Evolutionary conservation across 228 moss, liverwort and hornwort genomes (phyloP), one percentile per base, ranked within the genome.

Genomic region (Sphagnum fallax): DNA sequence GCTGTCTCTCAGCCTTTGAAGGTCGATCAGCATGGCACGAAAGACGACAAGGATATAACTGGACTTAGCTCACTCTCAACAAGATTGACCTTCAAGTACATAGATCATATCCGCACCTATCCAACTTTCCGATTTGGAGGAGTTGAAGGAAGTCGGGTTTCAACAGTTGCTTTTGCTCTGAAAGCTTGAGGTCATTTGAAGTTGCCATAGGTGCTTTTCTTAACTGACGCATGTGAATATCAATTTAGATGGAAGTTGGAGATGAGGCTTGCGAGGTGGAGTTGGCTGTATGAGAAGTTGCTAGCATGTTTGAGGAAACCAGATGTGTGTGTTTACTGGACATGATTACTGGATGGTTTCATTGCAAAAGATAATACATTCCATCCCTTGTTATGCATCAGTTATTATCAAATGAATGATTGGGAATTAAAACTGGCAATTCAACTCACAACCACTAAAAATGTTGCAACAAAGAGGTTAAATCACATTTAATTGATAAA

Each of bases 71-170:
- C 80, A 47, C 67, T 66, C 69, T 69, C 69, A 63, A 65, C 72
- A 55, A 84, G 67, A 58, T 78, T 80, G 9, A 71, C 73, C 47
- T 80, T 98, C 12, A 87, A 86, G 73, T 93, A 98, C 66, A 65
- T 93, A 66, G 93, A 93, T 67, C 92, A 98, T 71, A 76, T 92
- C 62, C 87, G 93, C 14, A 93, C 88, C 10, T 98, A 98, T 68
- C 92, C 90, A 71, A 90, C 87, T 65, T 93, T 91, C 75, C 84
- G 84, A 57, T 98, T 86, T 76, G 98, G 93, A 77, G 93, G 92
- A 52, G 82, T 82, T 0, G 98, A 98, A 64, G 98, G 93, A 49
- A 93, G 83, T 78, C 85, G 87, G 66, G 93, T 93, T 62, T 90
- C 88, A 10, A 98, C 93, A 6, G 89, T 93, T 62, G 93, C 90